These are phyloP conservation scores for Crotalaria pallida DNA, from an alignment of 306 rosid species.

Conservation along the genomic window DNA sequence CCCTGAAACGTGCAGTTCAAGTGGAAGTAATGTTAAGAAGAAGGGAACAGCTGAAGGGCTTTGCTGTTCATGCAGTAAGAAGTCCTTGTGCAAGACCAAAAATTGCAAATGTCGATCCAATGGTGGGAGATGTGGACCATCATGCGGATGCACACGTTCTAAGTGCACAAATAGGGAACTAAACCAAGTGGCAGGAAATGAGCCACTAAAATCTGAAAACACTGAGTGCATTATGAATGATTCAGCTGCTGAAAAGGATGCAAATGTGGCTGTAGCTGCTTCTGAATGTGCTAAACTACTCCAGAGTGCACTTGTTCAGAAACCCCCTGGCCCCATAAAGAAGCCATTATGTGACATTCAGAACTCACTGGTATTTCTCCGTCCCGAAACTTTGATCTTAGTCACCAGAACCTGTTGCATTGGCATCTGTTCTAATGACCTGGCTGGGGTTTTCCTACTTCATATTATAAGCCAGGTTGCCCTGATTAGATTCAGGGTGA, in stretches of 20 bases:
- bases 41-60: conserved; percentile 31
- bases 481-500: neutral
- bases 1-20: conserved; percentile 34
- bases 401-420: neutral
- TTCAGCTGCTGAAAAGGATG: conserved; percentile 24
- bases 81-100: conserved; percentile 75
- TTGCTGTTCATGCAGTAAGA: conserved; percentile 88
- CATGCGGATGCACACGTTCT: conserved; percentile 64
- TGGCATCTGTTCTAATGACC: neutral
- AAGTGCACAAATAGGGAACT: conserved; percentile 77
- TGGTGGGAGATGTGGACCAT: conserved; percentile 72
- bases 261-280: conserved; percentile 18
- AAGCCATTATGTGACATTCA: conserved; percentile 75
- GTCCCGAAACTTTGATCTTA: neutral
- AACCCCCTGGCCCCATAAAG: conserved; percentile 47
- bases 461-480: neutral
- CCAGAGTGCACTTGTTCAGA: conserved; percentile 51
- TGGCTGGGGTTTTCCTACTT: neutral
- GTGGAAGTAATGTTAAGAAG: conserved; percentile 21
- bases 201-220: conserved; percentile 31
- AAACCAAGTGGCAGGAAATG: conserved; percentile 16
- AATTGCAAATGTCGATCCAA: conserved; percentile 76
- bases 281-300: conserved; percentile 54
- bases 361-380: conserved; percentile 55
- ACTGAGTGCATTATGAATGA: conserved; percentile 18